Evolutionary conservation across 768 basidiomycete genomes (phyloP), one percentile per base, ranked within the genome.

Genomic region (Hygrocybe coccinea): DNA sequence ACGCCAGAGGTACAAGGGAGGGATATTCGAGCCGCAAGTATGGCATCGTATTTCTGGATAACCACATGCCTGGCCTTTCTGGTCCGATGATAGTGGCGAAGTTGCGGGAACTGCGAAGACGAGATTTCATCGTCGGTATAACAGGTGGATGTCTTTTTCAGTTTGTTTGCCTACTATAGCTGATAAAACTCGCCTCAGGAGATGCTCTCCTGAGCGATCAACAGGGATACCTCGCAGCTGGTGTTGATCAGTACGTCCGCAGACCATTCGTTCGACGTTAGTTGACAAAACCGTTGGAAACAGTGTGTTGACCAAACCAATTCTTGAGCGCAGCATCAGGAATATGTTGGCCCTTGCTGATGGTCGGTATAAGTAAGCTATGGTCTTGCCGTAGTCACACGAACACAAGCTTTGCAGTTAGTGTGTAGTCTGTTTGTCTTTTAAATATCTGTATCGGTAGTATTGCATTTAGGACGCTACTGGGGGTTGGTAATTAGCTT

Each of bases 61-160:
- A 87, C 65, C 84, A 86, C 67, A 86, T 86, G 83, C 81, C 81
- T 8, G 74, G 83, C 38, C 72, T 84, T 72, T 82, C 82, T 39
- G 87, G 87, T 29, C 67, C 83, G 35, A 75, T 79, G 49, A 71
- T 77, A 37, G 78, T 85, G 5, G 58, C 70, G 38, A 77, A 76
- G 57, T 69, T 88, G 14, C 71, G 85, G 48, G 67, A 70, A 58
- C 65, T 79, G 59, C 78, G 78, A 2, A 72, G 82, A 47, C 67
- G 64, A 24, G 85, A 87, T 61, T 84, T 87, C 58, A 79, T 88
- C 3, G 82, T 86, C 10, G 82, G 82, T 8, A 78, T 84, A 21
- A 84, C 81, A 21, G 84, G 79, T 76, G 37, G 60, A 62, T 25
- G 10, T 11, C n/a, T 12, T n/a, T 21, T 34, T 12, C 21, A 11